Percentiles rank a stretch among this genome's conserved stretches.
phyloP scores from a whole-genome alignment of 106 monocot species.

The Amphibolis antarctica region DNA sequence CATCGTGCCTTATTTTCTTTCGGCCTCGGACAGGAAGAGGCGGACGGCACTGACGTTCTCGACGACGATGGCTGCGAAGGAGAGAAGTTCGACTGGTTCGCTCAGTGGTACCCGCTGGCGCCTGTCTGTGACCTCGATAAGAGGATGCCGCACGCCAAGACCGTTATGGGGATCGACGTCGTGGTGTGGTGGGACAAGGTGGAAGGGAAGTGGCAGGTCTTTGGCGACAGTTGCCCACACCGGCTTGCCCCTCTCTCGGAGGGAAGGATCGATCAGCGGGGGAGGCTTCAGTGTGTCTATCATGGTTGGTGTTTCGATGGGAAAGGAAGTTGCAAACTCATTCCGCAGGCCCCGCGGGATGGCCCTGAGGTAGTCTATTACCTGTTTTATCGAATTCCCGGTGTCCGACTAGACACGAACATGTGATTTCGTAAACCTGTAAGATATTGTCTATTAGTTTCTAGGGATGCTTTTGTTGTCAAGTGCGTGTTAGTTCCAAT shows the following conservation, averaged over 20 bases:
- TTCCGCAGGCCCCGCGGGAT: constrained; percentile 68
- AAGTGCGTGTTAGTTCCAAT: too few species aligned
- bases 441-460: too few species aligned
- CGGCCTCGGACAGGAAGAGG: too few species aligned
- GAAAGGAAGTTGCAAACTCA: constrained; percentile 54
- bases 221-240: constrained; percentile 82
- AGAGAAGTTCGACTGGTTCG: constrained; percentile 70
- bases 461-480: too few species aligned
- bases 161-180: constrained; percentile 68
- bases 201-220: constrained; percentile 63
- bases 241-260: constrained; percentile 93
- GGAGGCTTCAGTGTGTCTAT: constrained; percentile 92
- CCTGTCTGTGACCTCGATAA: constrained; percentile 79
- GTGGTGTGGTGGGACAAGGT: constrained; percentile 81
- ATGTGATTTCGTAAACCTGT: too few species aligned
- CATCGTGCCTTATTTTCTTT: too few species aligned
- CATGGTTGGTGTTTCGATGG: constrained; percentile 99
- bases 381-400: too few species aligned
- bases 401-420: too few species aligned
- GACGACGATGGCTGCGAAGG: too few species aligned
- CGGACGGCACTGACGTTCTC: too few species aligned
- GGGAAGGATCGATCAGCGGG: constrained; percentile 66
- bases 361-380: constrained; percentile 36
- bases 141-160: constrained; percentile 60
- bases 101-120: constrained; percentile 83